Evolutionary conservation across 2,329 filamentous ascomycete genomes (phyloP), one percentile per base, ranked within the genome.

Genomic region (Aspergillus alliaceus): DNA sequence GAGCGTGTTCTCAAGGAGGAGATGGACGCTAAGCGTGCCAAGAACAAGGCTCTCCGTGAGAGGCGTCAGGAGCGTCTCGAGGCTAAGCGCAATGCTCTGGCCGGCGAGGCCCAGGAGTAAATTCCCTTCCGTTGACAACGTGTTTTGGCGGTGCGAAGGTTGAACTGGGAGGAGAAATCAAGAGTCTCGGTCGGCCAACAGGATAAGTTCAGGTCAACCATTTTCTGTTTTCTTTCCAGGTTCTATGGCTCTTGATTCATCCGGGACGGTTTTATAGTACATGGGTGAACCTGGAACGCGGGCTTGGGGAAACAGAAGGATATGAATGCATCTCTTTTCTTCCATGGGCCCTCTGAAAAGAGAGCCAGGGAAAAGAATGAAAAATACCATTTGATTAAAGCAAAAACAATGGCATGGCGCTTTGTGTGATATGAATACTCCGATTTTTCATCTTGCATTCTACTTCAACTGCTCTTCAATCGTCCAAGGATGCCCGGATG

Each of bases 31-130:
- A 98, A 96, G 89, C 92, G 95, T 84, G 91, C 92, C 80, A 97
- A 96, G 92, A 98, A 92, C 88, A 98, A 97, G 93, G 95, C 95
- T 78, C 95, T 95, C 75, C 92, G 95, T 84, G 95, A 98, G 90
- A 90, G 95, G 86, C 95, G 95, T 89, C 82, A 88, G 82, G 91
- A 96, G 86, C 90, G 96, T 82, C 86, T 89, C 79, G 80, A 84
- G 78, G 88, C 90, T 80, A 99, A 99, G 93, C 88, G 92, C 80
- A 89, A 86, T 77, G 92, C 91, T 76, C 79, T 96, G 79, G 77
- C 89, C 75, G 91, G 84, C 77, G 91, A 92, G 75, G 85, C 79
- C 59, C 80, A 80, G 69, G 75, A 77, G 71, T 73, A 75, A 74
- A 72, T 71, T 62, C 63, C 64, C 64, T 66, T 53, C 64, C 63